Conservation (phyloP, 2,329 filamentous ascomycete genomes). For the Tolypocladium inflatum region DNA sequence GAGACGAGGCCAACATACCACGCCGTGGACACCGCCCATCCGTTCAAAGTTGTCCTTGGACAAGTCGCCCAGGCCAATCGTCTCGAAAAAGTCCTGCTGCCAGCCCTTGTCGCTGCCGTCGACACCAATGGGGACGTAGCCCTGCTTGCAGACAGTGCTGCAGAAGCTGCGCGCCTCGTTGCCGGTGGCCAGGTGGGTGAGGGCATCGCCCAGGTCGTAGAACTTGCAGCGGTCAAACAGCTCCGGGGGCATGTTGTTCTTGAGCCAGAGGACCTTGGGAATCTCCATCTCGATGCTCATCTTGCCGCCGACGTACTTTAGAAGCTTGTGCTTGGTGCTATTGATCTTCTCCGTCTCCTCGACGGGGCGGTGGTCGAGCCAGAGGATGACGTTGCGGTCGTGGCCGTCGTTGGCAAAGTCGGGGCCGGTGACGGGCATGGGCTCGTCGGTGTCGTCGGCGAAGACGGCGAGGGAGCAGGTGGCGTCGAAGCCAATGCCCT, state of each 20-base stretch:
- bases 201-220: slow-evolving; percentile 85
- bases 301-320: slow-evolving; percentile 91
- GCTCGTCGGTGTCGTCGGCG: slow-evolving; percentile 78
- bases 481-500: slow-evolving; percentile 92
- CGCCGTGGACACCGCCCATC: slow-evolving; percentile 87
- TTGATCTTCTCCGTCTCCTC: slow-evolving; percentile 93
- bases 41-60: slow-evolving; percentile 81
- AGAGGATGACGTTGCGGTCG: slow-evolving; percentile 91
- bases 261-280: slow-evolving; percentile 95
- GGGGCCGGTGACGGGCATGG: slow-evolving; percentile 80
- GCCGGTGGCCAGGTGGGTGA: slow-evolving; percentile 90
- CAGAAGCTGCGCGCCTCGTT: slow-evolving; percentile 90
- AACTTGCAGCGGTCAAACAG: slow-evolving; percentile 92
- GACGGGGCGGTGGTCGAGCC: slow-evolving; percentile 91
- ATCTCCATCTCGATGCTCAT: slow-evolving; percentile 99
- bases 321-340: slow-evolving; percentile 78
- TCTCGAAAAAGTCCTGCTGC: slow-evolving; percentile 87
- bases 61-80: slow-evolving; percentile 80
- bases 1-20: slow-evolving; percentile 43
- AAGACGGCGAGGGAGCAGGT: slow-evolving; percentile 97
- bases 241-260: slow-evolving; percentile 93
- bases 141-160: slow-evolving; percentile 95
- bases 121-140: slow-evolving; percentile 91
- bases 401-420: slow-evolving; percentile 67
- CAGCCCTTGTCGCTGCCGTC: slow-evolving; percentile 96